phyloP scores from a whole-genome alignment of 768 basidiomycete species.

The Lactarius quietus region DNA sequence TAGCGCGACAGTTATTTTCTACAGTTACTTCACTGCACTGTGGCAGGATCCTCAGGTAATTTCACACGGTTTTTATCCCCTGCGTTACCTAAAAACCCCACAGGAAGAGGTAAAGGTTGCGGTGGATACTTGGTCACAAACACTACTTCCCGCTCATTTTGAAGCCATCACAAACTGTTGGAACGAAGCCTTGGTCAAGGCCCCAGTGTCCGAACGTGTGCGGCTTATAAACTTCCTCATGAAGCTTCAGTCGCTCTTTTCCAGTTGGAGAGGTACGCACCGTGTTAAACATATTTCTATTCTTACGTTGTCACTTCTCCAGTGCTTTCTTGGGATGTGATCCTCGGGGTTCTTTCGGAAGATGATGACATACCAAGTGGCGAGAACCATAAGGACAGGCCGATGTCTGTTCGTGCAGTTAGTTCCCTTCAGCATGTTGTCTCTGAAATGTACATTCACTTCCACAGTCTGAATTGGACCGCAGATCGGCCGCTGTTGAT shows the following conservation, averaged over 20 bases:
- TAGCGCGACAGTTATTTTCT: conserved; percentile 56
- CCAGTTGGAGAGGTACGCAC: conserved; percentile 56
- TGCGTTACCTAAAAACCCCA: neutral
- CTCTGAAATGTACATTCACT: neutral
- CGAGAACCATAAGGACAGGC: conserved; percentile 39
- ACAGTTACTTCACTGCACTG: conserved; percentile 54
- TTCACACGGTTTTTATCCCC: conserved; percentile 3
- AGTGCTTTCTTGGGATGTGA: conserved; percentile 65
- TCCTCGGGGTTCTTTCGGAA: conserved; percentile 56
- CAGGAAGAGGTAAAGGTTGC: conserved; percentile 69
- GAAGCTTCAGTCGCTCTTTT: conserved; percentile 66
- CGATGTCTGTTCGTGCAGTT: conserved; percentile 43
- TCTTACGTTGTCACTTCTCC: neutral
- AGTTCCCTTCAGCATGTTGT: conserved; percentile 20
- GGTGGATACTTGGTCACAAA: conserved; percentile 53
- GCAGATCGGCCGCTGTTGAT: conserved; percentile 34
- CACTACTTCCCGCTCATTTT: conserved; percentile 62
- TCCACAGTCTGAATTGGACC: conserved; percentile 36
- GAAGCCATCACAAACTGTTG: conserved; percentile 64
- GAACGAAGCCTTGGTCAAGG: conserved; percentile 55
- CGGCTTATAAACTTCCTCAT: conserved; percentile 60
- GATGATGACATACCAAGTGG: conserved; percentile 45
- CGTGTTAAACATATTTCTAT: neutral
- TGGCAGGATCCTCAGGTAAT: conserved; percentile 63
- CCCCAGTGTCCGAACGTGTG: conserved; percentile 54